Percentiles rank a stretch among this genome's conserved stretches.
These are phyloP conservation scores for Diaporthe velutina DNA, from an alignment of 2,329 filamentous ascomycete species.

Conservation along the genomic window DNA sequence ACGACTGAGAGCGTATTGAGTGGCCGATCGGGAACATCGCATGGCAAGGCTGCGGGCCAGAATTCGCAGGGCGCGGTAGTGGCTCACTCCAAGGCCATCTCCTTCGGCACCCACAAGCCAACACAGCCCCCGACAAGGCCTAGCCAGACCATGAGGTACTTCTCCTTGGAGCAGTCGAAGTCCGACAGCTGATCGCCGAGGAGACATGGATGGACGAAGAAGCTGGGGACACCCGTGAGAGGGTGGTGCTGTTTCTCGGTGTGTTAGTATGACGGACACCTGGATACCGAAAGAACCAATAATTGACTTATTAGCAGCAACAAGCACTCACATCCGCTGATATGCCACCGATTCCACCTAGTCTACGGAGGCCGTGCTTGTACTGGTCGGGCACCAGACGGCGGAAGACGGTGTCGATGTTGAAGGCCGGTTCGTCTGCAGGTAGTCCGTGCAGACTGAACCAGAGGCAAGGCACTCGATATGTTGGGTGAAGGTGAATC, in stretches of 20 bases:
- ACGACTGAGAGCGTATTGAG: constrained; percentile 64
- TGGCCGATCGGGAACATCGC: constrained; percentile 5
- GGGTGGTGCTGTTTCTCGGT: constrained; percentile 81
- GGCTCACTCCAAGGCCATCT: constrained; percentile 66
- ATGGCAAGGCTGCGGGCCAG: background rate
- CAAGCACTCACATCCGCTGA: constrained; percentile 77
- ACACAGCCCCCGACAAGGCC: constrained; percentile 87
- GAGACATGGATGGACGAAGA: constrained; percentile 94
- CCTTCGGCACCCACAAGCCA: constrained; percentile 81
- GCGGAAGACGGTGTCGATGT: constrained; percentile 78
- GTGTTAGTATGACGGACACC: constrained; percentile 54
- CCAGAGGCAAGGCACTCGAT: constrained; percentile 81
- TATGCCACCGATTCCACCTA: constrained; percentile 78
- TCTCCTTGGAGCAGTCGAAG: constrained; percentile 71
- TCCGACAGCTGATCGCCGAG: constrained; percentile 83
- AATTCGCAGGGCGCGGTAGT: constrained; percentile 24
- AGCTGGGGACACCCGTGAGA: constrained; percentile 79
- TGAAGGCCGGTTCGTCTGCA: constrained; percentile 67
- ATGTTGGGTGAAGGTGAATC: constrained; percentile 81
- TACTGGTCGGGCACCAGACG: constrained; percentile 77
- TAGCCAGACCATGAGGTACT: constrained; percentile 90
- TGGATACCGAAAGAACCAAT: constrained; percentile 38
- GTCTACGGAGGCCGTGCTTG: constrained; percentile 69
- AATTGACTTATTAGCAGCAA: constrained; percentile 48
- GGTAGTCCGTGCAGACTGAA: constrained; percentile 75